Base-by-base conservation (phyloP, 2,329 filamentous ascomycete species). In the Alternaria arbusti region DNA sequence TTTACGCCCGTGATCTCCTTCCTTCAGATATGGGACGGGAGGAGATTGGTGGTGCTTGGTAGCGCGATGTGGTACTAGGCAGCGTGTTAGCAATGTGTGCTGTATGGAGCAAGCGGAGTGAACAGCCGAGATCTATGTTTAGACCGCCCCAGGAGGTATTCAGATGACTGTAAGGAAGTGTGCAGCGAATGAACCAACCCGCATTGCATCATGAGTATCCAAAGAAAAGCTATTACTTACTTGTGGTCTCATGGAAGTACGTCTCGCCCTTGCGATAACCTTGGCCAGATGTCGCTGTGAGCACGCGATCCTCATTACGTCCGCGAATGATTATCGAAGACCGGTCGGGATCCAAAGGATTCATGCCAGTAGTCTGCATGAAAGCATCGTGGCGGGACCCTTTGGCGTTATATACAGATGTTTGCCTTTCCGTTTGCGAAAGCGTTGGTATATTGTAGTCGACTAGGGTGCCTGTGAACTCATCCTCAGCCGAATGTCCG, bases 1-100 rank as follows among this genome's bases (percentile, higher is more conserved):
- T 5, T 55, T 45, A 0, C 61, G 62, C 4, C 75, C 73, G 47
- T 77, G 75, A 4, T 15, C 52, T 6, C 74, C 73, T 7, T 61
- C 12, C 32, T 75, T 74, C 8, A 73, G 56, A 47, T 67, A 76
- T 1, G 65, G 63, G 12, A 12, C 5, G 22, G 40, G n/a, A 15
- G n/a, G 23, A 13, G 44, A 4, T 22, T 44, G 23, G n/a, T 23
- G 12, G 20, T 5, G 4, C 12, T 43, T n/a, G 30, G 6, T n/a
- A 23, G 30, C 32, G 15, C 22, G 7, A 26, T 43, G 46, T 5
- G 49, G 32, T 17, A 59, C 50, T 54, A 54, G 11, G 17, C 4
- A 15, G 28, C 11, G 7, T n/a, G 15, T 59, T 25, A 54, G 50
- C 10, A 13, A 13, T n/a, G 26, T 28, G 40, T 17, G 28, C 7